Evolutionary conservation across 2,329 filamentous ascomycete species (phyloP).

Genomic region (Arthrobotrys sinensis): DNA sequence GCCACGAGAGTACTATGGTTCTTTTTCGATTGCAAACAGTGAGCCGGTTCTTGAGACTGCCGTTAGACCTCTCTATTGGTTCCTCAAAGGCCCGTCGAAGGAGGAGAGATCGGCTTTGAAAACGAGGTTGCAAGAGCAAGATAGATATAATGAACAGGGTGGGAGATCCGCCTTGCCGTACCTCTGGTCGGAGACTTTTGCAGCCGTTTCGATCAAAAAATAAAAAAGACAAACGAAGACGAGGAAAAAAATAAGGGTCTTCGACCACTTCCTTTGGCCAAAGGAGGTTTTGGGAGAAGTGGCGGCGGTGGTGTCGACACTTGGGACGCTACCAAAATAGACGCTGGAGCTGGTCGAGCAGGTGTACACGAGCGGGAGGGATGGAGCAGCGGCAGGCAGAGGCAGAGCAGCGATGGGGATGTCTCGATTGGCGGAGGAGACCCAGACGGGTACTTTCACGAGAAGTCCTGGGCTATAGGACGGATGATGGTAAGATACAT

Average conservation of each 20-base stretch:
- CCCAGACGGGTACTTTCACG: conserved; percentile 24
- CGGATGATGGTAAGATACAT: conserved; percentile 19
- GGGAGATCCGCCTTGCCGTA: conserved; percentile 28
- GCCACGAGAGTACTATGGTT: conserved; percentile 35
- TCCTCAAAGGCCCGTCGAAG: conserved; percentile 20
- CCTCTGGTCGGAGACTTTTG: conserved; percentile 50
- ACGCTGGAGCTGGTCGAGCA: conserved; percentile 34
- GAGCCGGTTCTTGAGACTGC: conserved; percentile 15
- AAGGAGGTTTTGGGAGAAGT: conserved; percentile 59
- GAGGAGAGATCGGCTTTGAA: conserved; percentile 12
- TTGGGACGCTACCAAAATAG: conserved; percentile 50
- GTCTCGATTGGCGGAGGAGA: conserved; percentile 50
- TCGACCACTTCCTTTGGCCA: conserved; percentile 56
- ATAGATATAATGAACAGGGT: conserved; percentile 46
- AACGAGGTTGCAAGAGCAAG: conserved; percentile 24
- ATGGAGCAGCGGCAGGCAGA: conserved; percentile 30
- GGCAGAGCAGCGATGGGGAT: conserved; percentile 38
- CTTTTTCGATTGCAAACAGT: conserved; percentile 24
- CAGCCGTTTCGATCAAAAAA: conserved; percentile 41
- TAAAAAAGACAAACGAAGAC: conserved; percentile 41
- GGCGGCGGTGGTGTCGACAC: conserved; percentile 49
- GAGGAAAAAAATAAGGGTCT: conserved; percentile 54
- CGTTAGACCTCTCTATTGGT: conserved; percentile 5
- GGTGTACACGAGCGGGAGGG: conserved; percentile 43
- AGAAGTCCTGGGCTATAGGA: conserved; percentile 6